These are phyloP conservation scores for Cystobasidiaceae sp. DNA, from an alignment of 1,284 basidiomycete species.

Conservation along the genomic window DNA sequence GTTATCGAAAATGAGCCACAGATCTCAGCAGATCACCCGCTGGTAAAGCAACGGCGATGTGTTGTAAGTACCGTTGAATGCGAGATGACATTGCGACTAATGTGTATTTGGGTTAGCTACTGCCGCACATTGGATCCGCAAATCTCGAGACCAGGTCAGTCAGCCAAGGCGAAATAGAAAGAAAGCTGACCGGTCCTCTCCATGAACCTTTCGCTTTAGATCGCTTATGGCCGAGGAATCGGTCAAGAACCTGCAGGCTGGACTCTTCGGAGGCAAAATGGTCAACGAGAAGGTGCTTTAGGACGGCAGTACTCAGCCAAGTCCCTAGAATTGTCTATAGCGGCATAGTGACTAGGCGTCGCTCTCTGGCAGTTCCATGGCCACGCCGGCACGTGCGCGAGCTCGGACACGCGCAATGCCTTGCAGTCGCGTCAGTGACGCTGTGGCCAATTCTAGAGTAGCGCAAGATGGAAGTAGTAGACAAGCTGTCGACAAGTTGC, in stretches of 20 bases:
- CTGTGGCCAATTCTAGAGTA: too few species aligned
- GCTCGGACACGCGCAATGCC: too few species aligned
- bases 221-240: slow-evolving; percentile 33
- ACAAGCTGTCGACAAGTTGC: too few species aligned
- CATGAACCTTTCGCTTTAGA: not conserved
- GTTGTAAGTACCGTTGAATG: slow-evolving; percentile 37
- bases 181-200: too few species aligned
- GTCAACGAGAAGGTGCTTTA: slow-evolving; percentile 28
- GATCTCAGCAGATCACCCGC: slow-evolving; percentile 64
- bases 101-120: slow-evolving; percentile 59
- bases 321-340: too few species aligned
- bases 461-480: too few species aligned
- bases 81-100: slow-evolving; percentile 32
- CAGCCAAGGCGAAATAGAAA: too few species aligned
- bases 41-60: slow-evolving; percentile 69
- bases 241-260: slow-evolving; percentile 42
- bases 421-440: too few species aligned
- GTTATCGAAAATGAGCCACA: slow-evolving; percentile 90
- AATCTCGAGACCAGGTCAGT: slow-evolving; percentile 73
- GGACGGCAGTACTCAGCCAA: too few species aligned
- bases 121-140: slow-evolving; percentile 88
- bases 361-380: too few species aligned
- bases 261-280: slow-evolving; percentile 24
- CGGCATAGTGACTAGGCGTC: too few species aligned
- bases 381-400: too few species aligned